phyloP scores from a whole-genome alignment of 805 yeast genomes.

The Zygosaccharomyces bailii region DNA sequence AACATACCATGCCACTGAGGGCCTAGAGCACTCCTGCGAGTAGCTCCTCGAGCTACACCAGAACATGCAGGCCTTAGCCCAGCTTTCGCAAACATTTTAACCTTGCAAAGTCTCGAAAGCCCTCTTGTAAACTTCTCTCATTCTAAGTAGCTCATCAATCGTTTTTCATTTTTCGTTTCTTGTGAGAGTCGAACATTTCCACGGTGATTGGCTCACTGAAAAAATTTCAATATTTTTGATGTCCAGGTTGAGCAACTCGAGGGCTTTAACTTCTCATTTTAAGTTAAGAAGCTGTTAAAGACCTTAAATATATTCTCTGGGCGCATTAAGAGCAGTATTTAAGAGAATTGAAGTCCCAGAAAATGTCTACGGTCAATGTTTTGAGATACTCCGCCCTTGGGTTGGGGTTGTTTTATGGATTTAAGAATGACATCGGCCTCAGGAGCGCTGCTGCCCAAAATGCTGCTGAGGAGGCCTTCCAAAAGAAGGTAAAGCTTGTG shows the following conservation, averaged over 20 bases:
- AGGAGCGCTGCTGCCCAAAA: constrained; percentile 56
- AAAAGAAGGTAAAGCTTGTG: constrained; percentile 69
- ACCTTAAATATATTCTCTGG: neutral
- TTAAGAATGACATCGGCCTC: constrained; percentile 71
- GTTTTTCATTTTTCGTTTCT: constrained; percentile 1
- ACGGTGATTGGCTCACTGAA: constrained; percentile 7
- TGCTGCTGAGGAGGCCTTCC: constrained; percentile 56
- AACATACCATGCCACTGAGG: constrained; percentile 26
- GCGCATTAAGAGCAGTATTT: neutral
- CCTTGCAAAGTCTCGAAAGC: neutral
- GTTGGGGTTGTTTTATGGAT: constrained; percentile 86
- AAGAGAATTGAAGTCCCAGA: constrained; percentile 1
- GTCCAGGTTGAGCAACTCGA: neutral
- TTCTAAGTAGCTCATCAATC: neutral
- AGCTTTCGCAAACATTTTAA: constrained; percentile 4
- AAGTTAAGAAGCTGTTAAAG: neutral
- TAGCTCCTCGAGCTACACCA: neutral
- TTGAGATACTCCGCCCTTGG: constrained; percentile 91
- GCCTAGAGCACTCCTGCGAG: constrained; percentile 3
- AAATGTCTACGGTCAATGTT: constrained; percentile 55
- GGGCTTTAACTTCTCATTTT: neutral
- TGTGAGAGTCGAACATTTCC: neutral
- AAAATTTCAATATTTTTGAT: constrained; percentile 4
- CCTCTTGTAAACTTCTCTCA: neutral
- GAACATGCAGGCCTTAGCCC: constrained; percentile 1